Conservation (phyloP, 1,139 yeast genomes). For the Geotrichum citri-aurantii region DNA sequence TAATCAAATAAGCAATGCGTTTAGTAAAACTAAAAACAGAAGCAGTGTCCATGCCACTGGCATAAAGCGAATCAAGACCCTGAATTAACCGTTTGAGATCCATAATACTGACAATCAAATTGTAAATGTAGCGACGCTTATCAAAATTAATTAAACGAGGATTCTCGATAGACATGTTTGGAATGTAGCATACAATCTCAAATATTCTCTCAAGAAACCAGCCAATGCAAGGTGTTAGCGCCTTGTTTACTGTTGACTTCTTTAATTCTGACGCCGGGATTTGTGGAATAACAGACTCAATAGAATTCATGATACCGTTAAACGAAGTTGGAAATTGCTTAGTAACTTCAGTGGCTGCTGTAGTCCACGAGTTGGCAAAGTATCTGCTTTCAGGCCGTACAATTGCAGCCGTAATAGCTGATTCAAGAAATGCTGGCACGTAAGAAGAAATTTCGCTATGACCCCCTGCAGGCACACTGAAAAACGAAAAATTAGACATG, state of each 20-base stretch:
- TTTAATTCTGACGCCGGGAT: constrained; percentile 21
- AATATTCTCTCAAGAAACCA: constrained; percentile 59
- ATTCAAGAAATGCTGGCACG: constrained; percentile 81
- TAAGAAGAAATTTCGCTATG: constrained; percentile 37
- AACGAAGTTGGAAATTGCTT: constrained; percentile 22
- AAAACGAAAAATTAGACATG: constrained; percentile 59
- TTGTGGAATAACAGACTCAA: constrained; percentile 40
- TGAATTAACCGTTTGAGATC: constrained; percentile 34
- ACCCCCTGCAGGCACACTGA: constrained; percentile 29
- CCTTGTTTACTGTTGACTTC: constrained; percentile 14
- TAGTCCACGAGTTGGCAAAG: constrained; percentile 61
- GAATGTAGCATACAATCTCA: constrained; percentile 62
- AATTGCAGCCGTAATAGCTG: constrained; percentile 70
- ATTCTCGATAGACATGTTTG: constrained; percentile 58
- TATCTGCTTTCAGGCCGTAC: constrained; percentile 75
- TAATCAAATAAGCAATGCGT: constrained; percentile 28
- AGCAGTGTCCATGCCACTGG: not conserved
- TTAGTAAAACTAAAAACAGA: constrained; percentile 13
- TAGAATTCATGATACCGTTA: constrained; percentile 13
- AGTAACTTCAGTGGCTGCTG: constrained; percentile 42
- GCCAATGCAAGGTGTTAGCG: constrained; percentile 73
- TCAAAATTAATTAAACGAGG: constrained; percentile 58
- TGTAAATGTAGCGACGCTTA: constrained; percentile 58
- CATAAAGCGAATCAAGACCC: constrained; percentile 13
- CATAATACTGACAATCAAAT: constrained; percentile 45